A percentile compares a stretch with the other conserved stretches of the same genome.
Evolutionary conservation across 805 yeast genomes (phyloP).

Genomic region (Saccharomycopsis sp.): DNA sequence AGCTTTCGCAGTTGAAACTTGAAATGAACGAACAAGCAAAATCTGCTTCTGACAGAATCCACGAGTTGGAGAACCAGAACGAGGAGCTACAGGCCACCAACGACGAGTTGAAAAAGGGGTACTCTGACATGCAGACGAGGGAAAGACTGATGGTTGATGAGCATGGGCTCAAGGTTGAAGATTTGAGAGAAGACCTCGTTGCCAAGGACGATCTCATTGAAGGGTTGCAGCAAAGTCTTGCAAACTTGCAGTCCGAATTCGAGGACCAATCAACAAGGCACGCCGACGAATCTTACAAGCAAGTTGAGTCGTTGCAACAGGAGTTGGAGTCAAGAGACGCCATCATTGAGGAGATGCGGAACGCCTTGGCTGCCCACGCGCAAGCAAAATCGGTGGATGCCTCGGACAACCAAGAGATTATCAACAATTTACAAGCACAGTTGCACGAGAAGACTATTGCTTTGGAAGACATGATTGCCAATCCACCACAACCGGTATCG

Average conservation of each 20-base stretch:
- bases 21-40: conserved; percentile 44
- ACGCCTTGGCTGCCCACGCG: not conserved
- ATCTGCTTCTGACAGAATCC: conserved; percentile 48
- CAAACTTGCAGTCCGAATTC: not conserved
- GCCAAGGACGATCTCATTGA: not conserved
- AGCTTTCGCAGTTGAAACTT: conserved; percentile 31
- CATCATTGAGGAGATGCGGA: not conserved
- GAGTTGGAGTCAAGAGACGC: not conserved
- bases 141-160: no score
- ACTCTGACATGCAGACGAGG: not conserved
- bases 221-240: no score
- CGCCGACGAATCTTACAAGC: not conserved
- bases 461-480: conserved; percentile 7
- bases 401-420: not conserved
- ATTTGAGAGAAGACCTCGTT: not conserved
- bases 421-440: not conserved
- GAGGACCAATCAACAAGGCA: not conserved
- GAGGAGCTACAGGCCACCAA: conserved; percentile 23
- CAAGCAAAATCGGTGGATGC: not conserved
- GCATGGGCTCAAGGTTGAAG: no score
- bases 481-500: conserved; percentile 5
- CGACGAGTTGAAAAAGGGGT: not conserved
- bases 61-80: conserved; percentile 32
- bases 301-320: not conserved
- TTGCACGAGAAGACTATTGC: not conserved